Percentiles rank a stretch among this genome's conserved stretches.
These are phyloP conservation scores for Micromonas commoda DNA, from an alignment of 139 green algal genomes.

Conservation along the genomic window DNA sequence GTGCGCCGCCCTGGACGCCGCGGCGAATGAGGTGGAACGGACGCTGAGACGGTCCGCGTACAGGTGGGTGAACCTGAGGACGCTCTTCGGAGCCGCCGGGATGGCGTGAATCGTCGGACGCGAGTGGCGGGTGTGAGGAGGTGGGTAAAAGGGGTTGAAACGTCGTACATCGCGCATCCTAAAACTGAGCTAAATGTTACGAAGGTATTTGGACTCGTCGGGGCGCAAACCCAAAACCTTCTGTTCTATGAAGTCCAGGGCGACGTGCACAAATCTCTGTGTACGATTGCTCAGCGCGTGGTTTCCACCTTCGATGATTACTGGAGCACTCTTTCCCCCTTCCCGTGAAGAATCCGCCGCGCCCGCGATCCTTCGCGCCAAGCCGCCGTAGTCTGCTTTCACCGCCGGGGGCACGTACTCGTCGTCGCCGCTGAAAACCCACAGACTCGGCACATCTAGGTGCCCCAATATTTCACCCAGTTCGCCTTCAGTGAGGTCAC, in stretches of 20 bases:
- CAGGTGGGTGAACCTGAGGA: constrained; percentile 61
- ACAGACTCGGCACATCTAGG: background rate
- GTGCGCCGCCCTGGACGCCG: constrained; percentile 41
- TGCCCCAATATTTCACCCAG: background rate
- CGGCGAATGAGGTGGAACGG: constrained; percentile 34
- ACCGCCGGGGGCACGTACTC: background rate
- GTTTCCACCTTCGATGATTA: background rate
- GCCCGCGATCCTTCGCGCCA: background rate
- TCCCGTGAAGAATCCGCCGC: background rate
- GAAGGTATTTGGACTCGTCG: no score
- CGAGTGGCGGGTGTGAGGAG: background rate
- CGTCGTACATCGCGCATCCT: no score
- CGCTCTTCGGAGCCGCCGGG: constrained; percentile 40
- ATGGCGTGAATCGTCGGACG: background rate
- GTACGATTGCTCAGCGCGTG: background rate
- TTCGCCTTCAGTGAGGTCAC: background rate
- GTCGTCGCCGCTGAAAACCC: background rate
- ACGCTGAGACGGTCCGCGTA: constrained; percentile 49
- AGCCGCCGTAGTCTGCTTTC: background rate
- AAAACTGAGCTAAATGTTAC: no score
- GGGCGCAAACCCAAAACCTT: no score
- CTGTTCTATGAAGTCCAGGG: no score
- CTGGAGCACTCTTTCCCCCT: background rate
- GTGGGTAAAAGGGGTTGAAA: no score
- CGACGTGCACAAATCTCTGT: no score